phyloP scores from a whole-genome alignment of 1,284 basidiomycete genomes.

The Ustilago cynodontis region DNA sequence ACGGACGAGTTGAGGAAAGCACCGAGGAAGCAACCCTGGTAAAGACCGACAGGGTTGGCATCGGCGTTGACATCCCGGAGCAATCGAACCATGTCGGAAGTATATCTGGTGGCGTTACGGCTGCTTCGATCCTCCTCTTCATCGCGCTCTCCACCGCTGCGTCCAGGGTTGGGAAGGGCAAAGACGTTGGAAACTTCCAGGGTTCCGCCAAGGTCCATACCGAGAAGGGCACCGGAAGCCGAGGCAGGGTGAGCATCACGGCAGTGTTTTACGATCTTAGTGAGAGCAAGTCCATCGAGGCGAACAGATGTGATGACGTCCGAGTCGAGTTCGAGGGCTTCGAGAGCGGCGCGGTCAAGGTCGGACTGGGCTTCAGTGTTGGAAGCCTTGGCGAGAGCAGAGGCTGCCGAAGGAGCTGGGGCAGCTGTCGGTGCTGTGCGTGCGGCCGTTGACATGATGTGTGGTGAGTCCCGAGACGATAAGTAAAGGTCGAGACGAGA shows the following conservation, averaged over 20 bases:
- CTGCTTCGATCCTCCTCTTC: slow-evolving; percentile 65
- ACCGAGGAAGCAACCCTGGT: slow-evolving; percentile 89
- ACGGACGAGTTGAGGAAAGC: slow-evolving; percentile 78
- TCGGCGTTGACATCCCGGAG: slow-evolving; percentile 92
- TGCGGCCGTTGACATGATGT: slow-evolving; percentile 36
- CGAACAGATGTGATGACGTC: slow-evolving; percentile 64
- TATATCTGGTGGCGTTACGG: slow-evolving; percentile 74
- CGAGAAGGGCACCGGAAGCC: slow-evolving; percentile 65
- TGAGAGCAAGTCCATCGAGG: slow-evolving; percentile 67
- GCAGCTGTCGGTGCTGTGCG: slow-evolving; percentile 33
- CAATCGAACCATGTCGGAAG: slow-evolving; percentile 85
- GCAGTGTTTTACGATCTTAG: slow-evolving; percentile 70
- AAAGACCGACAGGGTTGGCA: slow-evolving; percentile 95
- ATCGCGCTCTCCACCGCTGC: slow-evolving; percentile 54
- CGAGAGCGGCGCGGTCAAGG: slow-evolving; percentile 51
- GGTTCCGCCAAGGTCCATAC: slow-evolving; percentile 66
- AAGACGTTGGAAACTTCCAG: slow-evolving; percentile 68
- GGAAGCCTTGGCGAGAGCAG: slow-evolving; percentile 24
- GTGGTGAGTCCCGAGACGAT: slow-evolving; percentile 1
- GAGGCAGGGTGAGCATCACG: slow-evolving; percentile 66
- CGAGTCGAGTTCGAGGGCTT: slow-evolving; percentile 63
- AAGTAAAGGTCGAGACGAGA: slow-evolving; percentile 8
- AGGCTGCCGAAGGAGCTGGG: slow-evolving; percentile 15
- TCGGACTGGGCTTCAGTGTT: slow-evolving; percentile 40
- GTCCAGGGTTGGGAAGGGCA: slow-evolving; percentile 58